Conservation (phyloP, 2,329 filamentous ascomycete species). For the Monilinia vaccinii-corymbosi region DNA sequence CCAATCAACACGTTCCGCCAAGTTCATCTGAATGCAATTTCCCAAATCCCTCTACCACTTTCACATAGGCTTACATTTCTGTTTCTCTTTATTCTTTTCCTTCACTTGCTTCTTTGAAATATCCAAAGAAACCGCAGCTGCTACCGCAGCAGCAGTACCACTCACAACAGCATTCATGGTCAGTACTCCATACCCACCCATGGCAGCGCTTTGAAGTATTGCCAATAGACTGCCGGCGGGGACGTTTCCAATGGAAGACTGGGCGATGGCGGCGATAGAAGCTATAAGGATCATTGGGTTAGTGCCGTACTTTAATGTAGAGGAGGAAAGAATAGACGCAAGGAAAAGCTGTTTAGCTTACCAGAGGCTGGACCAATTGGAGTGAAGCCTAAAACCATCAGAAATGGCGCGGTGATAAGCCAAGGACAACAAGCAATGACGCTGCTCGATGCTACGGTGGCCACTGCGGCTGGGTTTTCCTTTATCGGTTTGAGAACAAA, state of each 20-base stretch:
- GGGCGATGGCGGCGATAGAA: background rate
- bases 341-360: background rate
- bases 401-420: background rate
- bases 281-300: background rate
- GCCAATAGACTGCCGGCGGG: conserved; percentile 6
- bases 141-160: background rate
- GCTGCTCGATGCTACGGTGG: background rate
- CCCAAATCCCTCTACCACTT: background rate
- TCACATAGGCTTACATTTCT: background rate
- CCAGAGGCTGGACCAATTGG: background rate
- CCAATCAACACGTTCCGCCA: no score
- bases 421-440: background rate
- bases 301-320: background rate
- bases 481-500: background rate
- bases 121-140: background rate
- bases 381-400: background rate
- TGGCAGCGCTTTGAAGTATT: conserved; percentile 8
- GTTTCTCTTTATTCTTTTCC: background rate
- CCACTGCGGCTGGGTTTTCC: background rate
- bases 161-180: conserved; percentile 2
- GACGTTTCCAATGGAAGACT: conserved; percentile 1
- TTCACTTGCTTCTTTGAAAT: background rate
- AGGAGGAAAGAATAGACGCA: background rate
- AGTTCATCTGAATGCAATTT: background rate
- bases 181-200: conserved; percentile 6